phyloP scores from a whole-genome alignment of 495 filamentous ascomycete species.

The Hypomontagnella monticulosa region DNA sequence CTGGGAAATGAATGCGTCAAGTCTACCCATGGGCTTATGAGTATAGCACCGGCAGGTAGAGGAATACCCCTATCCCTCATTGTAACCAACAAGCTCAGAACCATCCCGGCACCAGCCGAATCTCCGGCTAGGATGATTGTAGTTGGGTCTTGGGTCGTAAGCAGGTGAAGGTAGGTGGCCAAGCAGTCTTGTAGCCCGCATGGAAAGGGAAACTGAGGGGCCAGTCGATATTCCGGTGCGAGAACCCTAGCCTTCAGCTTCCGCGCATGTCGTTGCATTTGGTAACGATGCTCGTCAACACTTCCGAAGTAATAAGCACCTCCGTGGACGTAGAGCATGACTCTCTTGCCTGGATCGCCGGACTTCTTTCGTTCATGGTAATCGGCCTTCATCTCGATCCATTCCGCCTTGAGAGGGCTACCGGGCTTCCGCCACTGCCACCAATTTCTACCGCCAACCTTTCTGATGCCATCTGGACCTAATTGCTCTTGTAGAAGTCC shows the following conservation, averaged over 20 bases:
- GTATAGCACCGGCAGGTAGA: constrained; percentile 85
- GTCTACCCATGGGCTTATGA: constrained; percentile 95
- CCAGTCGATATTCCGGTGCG: constrained; percentile 86
- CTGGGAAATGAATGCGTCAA: constrained; percentile 94
- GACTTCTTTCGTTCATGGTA: constrained; percentile 73
- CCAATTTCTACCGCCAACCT: constrained; percentile 85
- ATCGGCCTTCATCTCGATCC: constrained; percentile 93
- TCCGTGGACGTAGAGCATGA: constrained; percentile 95
- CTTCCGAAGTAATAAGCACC: constrained; percentile 80
- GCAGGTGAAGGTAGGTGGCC: constrained; percentile 83
- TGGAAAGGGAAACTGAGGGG: constrained; percentile 94
- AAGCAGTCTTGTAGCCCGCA: constrained; percentile 90
- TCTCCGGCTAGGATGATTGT: constrained; percentile 88
- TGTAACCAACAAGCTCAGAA: constrained; percentile 79
- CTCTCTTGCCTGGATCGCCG: constrained; percentile 67
- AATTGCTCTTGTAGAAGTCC: constrained; percentile 71
- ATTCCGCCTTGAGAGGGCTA: constrained; percentile 78
- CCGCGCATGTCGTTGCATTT: constrained; percentile 92
- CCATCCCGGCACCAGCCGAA: constrained; percentile 90
- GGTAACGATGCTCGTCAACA: constrained; percentile 93
- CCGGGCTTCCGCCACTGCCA: constrained; percentile 86
- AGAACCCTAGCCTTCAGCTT: constrained; percentile 90
- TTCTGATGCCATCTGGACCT: constrained; percentile 74
- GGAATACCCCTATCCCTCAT: constrained; percentile 83
- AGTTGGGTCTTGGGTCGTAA: constrained; percentile 74